Conservation (phyloP, 2,329 filamentous ascomycete genomes). For the Cercospora zeae-maydis region DNA sequence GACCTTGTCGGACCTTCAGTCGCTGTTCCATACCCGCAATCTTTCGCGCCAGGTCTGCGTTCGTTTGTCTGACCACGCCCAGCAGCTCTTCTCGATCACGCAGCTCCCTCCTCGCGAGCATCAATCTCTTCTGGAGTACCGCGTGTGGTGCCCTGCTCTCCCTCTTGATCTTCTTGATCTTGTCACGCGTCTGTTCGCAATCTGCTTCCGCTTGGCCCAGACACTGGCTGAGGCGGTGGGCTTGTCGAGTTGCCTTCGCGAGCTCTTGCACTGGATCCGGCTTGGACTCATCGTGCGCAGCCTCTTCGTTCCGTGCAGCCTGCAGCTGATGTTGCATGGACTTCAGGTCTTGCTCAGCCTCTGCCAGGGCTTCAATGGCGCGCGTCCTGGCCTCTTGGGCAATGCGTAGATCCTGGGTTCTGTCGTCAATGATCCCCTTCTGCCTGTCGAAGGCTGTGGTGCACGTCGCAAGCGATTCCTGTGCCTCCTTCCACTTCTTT, state of each 20-base stretch:
- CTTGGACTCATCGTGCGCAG: background rate
- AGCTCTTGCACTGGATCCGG: background rate
- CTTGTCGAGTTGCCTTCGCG: background rate
- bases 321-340: background rate
- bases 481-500: constrained; percentile 11
- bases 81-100: constrained; percentile 8
- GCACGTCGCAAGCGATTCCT: background rate
- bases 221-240: constrained; percentile 3
- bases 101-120: constrained; percentile 3
- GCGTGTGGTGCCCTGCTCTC: background rate
- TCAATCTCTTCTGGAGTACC: background rate
- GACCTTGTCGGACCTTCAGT: background rate
- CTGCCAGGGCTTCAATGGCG: background rate
- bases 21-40: constrained; percentile 5
- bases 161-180: constrained; percentile 5
- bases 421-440: constrained; percentile 2
- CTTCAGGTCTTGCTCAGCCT: background rate
- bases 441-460: background rate
- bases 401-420: background rate
- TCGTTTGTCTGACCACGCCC: background rate
- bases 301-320: background rate
- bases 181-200: constrained; percentile 1
- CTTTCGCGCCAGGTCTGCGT: constrained; percentile 7
- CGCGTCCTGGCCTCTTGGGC: background rate
- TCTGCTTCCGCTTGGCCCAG: constrained; percentile 2